Evolutionary conservation across 768 basidiomycete species (phyloP).

Genomic region (Paxillus ammoniavirescens): DNA sequence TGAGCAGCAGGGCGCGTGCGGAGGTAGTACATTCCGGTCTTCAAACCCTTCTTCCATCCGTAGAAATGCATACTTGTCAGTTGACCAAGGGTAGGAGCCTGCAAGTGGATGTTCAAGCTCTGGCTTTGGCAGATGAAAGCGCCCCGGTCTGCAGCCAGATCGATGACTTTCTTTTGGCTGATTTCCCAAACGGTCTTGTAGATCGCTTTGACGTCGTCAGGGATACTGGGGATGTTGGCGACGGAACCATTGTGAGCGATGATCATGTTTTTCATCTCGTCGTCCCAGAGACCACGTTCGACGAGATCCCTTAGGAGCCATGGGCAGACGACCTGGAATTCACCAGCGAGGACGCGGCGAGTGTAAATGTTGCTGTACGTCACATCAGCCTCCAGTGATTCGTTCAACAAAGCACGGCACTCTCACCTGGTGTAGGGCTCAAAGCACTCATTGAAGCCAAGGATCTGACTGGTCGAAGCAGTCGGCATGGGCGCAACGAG

Average conservation of each 20-base stretch:
- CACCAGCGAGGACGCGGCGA: conserved; percentile 97
- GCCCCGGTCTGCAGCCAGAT: conserved; percentile 97
- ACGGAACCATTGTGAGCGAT: conserved; percentile 93
- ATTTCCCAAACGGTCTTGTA: conserved; percentile 99
- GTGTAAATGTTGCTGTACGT: conserved; percentile 91
- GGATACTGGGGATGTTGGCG: conserved; percentile 86
- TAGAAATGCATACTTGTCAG: conserved; percentile 98
- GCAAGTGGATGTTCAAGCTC: conserved; percentile 90
- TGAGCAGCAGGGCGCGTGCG: conserved; percentile 92
- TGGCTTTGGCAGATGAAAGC: conserved; percentile 98
- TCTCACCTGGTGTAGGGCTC: conserved; percentile 93
- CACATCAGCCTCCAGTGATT: conserved; percentile 5
- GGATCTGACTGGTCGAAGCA: conserved; percentile 96
- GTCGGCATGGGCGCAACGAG: conserved; percentile 98
- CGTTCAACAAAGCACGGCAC: background rate
- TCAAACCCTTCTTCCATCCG: conserved; percentile 99
- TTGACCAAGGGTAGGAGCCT: conserved; percentile 86
- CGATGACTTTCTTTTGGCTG: conserved; percentile 96
- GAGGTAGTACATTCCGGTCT: conserved; percentile 98
- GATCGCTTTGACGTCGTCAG: conserved; percentile 90
- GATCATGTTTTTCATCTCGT: conserved; percentile 99
- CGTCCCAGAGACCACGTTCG: conserved; percentile 93
- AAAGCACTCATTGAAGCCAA: conserved; percentile 98
- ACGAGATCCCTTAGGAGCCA: conserved; percentile 99
- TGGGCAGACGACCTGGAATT: conserved; percentile 99